phyloP scores from a whole-genome alignment of 768 basidiomycete genomes.

The Lyophyllum semitale region DNA sequence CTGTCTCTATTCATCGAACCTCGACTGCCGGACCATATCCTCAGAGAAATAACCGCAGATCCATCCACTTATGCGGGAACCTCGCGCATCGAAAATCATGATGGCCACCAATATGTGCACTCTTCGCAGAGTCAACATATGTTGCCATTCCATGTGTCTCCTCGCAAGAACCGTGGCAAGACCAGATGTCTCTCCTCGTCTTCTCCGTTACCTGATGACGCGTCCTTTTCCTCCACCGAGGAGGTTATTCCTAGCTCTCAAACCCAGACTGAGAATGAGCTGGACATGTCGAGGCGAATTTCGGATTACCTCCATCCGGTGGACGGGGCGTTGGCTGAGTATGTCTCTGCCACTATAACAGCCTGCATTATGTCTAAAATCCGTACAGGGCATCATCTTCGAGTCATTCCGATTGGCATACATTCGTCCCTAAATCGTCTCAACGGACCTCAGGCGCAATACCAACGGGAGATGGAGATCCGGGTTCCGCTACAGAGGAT shows the following conservation, averaged over 20 bases:
- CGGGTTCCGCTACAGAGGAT: constrained; percentile 37
- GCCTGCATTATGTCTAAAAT: background rate
- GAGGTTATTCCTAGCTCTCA: constrained; percentile 49
- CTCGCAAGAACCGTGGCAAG: constrained; percentile 15
- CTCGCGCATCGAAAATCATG: constrained; percentile 4
- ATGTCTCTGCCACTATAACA: background rate
- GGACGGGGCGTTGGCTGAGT: background rate
- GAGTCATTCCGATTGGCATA: background rate
- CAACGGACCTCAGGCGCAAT: background rate
- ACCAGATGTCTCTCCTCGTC: background rate
- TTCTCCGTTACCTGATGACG: constrained; percentile 7
- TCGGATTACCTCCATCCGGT: background rate
- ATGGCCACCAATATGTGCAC: constrained; percentile 22
- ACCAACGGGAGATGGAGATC: background rate
- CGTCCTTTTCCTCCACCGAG: constrained; percentile 4
- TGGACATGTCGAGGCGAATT: constrained; percentile 19
- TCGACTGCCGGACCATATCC: background rate
- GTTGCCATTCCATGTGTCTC: constrained; percentile 21
- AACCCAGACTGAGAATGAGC: constrained; percentile 41
- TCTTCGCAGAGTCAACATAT: constrained; percentile 40
- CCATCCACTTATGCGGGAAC: background rate
- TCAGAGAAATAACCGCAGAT: background rate
- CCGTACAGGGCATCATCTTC: background rate
- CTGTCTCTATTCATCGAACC: constrained; percentile 1
- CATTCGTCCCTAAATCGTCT: background rate